Evolutionary conservation across 1,139 yeast genomes (phyloP), one percentile per base, ranked within the genome.

Genomic region (Insectozyma bohioensis): DNA sequence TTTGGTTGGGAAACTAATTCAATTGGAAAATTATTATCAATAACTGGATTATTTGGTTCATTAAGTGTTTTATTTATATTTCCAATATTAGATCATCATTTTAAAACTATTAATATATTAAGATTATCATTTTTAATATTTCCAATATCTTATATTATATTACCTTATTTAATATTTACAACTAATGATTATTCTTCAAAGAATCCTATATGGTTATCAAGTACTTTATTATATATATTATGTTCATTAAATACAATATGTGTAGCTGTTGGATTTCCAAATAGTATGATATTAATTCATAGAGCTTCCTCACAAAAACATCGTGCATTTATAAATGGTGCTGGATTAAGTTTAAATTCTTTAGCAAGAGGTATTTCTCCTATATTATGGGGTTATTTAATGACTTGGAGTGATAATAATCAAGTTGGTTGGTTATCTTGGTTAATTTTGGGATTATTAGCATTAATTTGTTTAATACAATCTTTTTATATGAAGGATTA

Each of bases 321-420:
- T 46, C 54, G 79, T 34, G 77, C 77, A 1, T 64, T 71, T 38
- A 61, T 74, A 24, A 75, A 75, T 49, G 75, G 78, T 12, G 54
- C 68, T 10, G 62, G 76, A 2, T 56, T 74, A 45, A 67, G 75
- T 36, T 61, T 72, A 29, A 60, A 72, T 12, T 69, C 85, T 1
- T 55, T 72, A 24, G 80, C 84, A 0, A 54, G 85, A 40, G 78
- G 75, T 35, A 29, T 74, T 1, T 84, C 80, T 3, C 86, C 86
- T 0, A 52, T 77, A 11, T 24, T 63, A 2, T 78, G 81, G 80
- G 85, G 85, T 7, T 58, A 54, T 32, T 46, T 79, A 26, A 76
- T 78, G 71, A 61, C 80, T 2, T 58, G 58, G 41, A 67, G 71
- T 14, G 72, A 75, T 41, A 51, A 48, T 10, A 43, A 52, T 20